Base-by-base conservation (phyloP, 2,329 filamentous ascomycete species). In the Xylaria polymorpha region DNA sequence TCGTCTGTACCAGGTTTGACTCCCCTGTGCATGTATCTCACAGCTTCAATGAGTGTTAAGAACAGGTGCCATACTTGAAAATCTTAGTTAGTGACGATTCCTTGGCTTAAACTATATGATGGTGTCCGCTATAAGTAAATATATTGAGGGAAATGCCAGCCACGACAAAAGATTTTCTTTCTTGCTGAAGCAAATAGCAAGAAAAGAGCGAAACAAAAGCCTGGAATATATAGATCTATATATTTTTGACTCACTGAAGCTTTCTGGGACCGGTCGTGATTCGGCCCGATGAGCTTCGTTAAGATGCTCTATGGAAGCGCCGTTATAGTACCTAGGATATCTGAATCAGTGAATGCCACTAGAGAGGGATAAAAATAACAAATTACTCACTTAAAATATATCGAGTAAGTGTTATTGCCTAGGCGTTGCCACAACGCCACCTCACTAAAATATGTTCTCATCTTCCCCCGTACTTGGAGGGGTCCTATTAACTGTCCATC, bases 21-120 rank as follows among this genome's bases (percentile, higher is more conserved):
- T 46, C 62, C 62, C 2, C n/a, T 68, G 0, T 62, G 57, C 8
- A 68, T 12, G 14, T 53, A 68, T n/a, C 66, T 66, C 32, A 68
- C 58, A 25, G 62, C 62, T 39, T 68, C 66, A 14, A 68, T 39
- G 12, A 68, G 66, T 3, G 66, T 66, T 53, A 68, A 55, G 5
- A 61, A 32, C 5, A 68, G 25, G 57, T 68, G 66, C 66, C 66
- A 68, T 57, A 68, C 66, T 68, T 43, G 4, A 37, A 32, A 32
- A n/a, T 35, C 1, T 46, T 15, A 48, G 55, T 64, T 4, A 64
- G 55, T 32, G n/a, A 46, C 10, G 32, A 43, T 25, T 53, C 8
- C 12, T 35, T n/a, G 4, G 18, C 35, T 14, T 22, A 32, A 12
- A n/a, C 1, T 4, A 3, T 32, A 4, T 51, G 20, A 20, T 9